phyloP scores from a whole-genome alignment of 805 yeast species.

The Scheffersomyces coipomensis region DNA sequence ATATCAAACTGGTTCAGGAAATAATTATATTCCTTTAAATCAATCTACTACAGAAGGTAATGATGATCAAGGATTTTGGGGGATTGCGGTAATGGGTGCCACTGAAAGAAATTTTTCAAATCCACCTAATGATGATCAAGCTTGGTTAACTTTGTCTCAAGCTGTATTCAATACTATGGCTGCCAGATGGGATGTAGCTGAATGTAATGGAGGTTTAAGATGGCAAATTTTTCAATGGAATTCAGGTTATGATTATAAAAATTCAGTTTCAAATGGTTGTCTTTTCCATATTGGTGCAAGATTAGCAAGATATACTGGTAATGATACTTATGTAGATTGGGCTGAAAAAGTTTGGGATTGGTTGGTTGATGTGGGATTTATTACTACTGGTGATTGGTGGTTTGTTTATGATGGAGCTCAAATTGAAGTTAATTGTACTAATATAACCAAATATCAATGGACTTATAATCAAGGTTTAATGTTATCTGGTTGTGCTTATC shows the following conservation, averaged over 20 bases:
- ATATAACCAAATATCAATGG: conserved; percentile 67
- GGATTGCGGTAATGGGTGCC: conserved; percentile 86
- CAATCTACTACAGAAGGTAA: conserved; percentile 94
- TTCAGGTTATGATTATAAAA: conserved; percentile 45
- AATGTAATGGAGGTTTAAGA: conserved; percentile 43
- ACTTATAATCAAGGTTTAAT: conserved; percentile 82
- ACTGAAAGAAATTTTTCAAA: conserved; percentile 84
- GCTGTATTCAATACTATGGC: conserved; percentile 46
- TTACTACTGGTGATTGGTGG: conserved; percentile 44
- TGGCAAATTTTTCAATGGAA: conserved; percentile 52
- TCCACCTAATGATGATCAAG: conserved; percentile 30
- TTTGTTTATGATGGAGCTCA: conserved; percentile 76
- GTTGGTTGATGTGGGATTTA: conserved; percentile 41
- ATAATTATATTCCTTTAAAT: conserved; percentile 82
- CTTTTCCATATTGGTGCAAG: conserved; percentile 45
- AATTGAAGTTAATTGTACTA: conserved; percentile 58
- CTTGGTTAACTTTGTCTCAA: conserved; percentile 42
- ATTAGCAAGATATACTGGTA: conserved; percentile 40
- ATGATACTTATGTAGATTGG: conserved; percentile 38
- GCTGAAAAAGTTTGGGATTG: conserved; percentile 45
- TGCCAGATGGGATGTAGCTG: conserved; percentile 39
- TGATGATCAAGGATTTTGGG: conserved; percentile 99
- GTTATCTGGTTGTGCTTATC: conserved; percentile 75
- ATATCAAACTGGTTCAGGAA: conserved; percentile 63
- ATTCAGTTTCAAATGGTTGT: conserved; percentile 45